Evolutionary conservation across 768 basidiomycete species (phyloP), one percentile per base, ranked within the genome.

Genomic region (Saitozyma sp.): DNA sequence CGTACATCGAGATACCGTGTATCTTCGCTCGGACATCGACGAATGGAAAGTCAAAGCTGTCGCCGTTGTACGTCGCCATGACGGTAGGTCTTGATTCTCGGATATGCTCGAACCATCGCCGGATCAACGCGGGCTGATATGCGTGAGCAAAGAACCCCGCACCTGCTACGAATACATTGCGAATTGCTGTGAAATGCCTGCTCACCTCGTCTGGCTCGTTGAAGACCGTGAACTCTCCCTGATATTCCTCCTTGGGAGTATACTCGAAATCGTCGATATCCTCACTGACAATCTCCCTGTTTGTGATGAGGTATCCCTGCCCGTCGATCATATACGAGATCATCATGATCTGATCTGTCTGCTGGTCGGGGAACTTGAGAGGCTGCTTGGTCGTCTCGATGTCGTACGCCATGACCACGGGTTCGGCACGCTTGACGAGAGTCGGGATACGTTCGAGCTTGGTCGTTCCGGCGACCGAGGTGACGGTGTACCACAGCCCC

Each of bases 301-400:
- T 98, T 19, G 92, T 96, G 79, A 99, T 97, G 64, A 99, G 85
- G 76, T 90, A 99, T 0, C 96, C 96, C 78, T 81, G 76, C 0
- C 93, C 95, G 76, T 99, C 96, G 16, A 99, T 83, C 94, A 99
- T 98, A 81, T 98, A 99, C 50, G 96, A 99, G 66, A 99, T 98
- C 96, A 99, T 99, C 95, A 99, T 99, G 71, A 99, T 92, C 77
- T 97, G 94, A 82, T 98, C 96, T 29, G 91, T 88, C 8, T 87
- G 85, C 69, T 93, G 89, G 81, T 98, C 96, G 0, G 96, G 95
- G 76, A 98, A 98, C 80, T 98, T 98, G 71, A 98, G 86, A n/a
- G 96, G 95, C n/a, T 91, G 89, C 81, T 99, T 99, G 1, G 94
- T 95, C 16, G 92, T 94, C 80, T 99, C 96, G 75, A 99, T 99